A percentile compares a stretch with the other conserved stretches of the same genome.
Conservation (phyloP, 1,284 basidiomycete genomes). For the Ceratobasidium sp. region DNA sequence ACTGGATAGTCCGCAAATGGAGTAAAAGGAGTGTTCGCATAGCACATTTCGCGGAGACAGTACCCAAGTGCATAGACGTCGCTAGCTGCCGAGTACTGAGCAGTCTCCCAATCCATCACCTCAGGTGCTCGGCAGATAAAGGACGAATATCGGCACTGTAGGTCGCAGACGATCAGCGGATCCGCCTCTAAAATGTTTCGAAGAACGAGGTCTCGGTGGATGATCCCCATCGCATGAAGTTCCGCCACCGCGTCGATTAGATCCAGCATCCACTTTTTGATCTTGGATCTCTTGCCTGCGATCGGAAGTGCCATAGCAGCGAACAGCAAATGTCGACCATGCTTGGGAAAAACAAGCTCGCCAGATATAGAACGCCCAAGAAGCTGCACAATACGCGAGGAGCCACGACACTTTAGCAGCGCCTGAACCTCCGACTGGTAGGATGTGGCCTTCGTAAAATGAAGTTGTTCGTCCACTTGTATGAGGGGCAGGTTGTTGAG, state of each 20-base stretch:
- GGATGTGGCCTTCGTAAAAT: no score
- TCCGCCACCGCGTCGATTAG: conserved; percentile 11
- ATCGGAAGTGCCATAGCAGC: neutral
- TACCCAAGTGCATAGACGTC: neutral
- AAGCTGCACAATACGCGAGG: conserved; percentile 1
- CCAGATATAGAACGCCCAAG: neutral
- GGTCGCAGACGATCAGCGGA: conserved; percentile 1
- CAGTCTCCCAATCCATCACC: neutral
- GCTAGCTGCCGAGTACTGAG: conserved; percentile 11
- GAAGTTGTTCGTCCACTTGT: no score
- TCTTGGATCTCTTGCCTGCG: neutral
- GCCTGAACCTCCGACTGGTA: neutral
- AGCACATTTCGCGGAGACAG: conserved; percentile 7
- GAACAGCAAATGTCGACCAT: neutral
- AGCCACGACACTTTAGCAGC: neutral
- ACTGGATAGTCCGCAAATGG: conserved; percentile 2
- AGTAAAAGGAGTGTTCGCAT: conserved; percentile 1
- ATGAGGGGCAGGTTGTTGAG: no score
- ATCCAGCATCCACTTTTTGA: conserved; percentile 17
- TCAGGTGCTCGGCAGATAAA: neutral
- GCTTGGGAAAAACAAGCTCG: neutral
- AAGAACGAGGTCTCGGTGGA: conserved; percentile 19
- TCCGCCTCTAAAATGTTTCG: conserved; percentile 6
- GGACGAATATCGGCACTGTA: conserved; percentile 1
- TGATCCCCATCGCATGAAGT: neutral